Conservation (phyloP, 1,284 basidiomycete species). For the Ustilago tritici region DNA sequence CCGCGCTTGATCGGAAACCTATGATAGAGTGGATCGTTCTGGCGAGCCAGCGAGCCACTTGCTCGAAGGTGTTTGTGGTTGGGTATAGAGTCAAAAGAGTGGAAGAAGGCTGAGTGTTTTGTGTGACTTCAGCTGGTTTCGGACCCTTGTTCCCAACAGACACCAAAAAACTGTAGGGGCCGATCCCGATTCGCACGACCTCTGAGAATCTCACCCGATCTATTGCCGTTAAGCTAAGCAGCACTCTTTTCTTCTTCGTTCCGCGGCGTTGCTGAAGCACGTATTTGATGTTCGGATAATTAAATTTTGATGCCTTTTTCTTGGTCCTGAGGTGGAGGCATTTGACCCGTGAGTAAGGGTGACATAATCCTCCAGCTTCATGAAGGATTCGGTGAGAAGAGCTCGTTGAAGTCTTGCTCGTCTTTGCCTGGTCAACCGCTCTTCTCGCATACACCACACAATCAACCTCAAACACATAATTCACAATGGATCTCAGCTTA, state of each 20-base stretch:
- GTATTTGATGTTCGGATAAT: slow-evolving; percentile 7
- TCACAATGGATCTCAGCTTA: slow-evolving; percentile 57
- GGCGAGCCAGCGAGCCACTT: background rate
- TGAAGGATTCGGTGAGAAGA: slow-evolving; percentile 5
- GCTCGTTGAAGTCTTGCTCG: background rate
- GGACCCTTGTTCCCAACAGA: slow-evolving; percentile 18
- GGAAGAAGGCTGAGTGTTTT: background rate
- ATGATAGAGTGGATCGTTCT: background rate
- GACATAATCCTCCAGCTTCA: slow-evolving; percentile 11
- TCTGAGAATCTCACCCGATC: background rate
- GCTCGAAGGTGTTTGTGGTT: background rate
- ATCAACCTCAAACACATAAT: slow-evolving; percentile 9
- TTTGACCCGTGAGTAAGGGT: slow-evolving; percentile 1
- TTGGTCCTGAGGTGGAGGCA: slow-evolving; percentile 11
- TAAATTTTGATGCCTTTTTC: background rate
- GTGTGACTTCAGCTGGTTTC: slow-evolving; percentile 15
- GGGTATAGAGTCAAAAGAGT: background rate
- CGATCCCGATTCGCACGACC: background rate
- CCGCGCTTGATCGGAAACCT: background rate
- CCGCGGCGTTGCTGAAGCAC: slow-evolving; percentile 7
- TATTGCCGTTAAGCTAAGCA: slow-evolving; percentile 8
- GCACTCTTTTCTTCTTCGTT: background rate
- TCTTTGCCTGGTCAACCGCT: too few species aligned
- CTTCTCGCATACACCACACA: background rate
- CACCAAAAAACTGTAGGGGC: background rate